A percentile compares a stretch with the other conserved stretches of the same genome.
Conservation (phyloP, 768 basidiomycete species). For the Kwoniella sp. region DNA sequence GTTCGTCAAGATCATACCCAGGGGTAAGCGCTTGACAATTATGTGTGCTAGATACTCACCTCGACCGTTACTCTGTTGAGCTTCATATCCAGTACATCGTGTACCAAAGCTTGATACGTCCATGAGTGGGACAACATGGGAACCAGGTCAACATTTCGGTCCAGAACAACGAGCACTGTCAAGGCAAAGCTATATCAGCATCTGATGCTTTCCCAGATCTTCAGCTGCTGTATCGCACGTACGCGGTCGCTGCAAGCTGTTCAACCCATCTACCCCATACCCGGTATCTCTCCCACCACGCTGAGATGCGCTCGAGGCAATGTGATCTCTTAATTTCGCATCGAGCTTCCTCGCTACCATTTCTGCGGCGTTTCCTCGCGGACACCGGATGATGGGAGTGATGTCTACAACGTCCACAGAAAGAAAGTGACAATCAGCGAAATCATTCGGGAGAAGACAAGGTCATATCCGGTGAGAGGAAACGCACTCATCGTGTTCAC, state of each 20-base stretch:
- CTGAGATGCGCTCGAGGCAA: constrained; percentile 60
- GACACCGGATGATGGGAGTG: constrained; percentile 91
- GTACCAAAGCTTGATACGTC: constrained; percentile 98
- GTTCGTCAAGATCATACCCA: neutral
- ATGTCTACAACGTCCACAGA: constrained; percentile 67
- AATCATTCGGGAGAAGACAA: neutral
- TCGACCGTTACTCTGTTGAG: constrained; percentile 87
- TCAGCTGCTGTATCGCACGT: constrained; percentile 24
- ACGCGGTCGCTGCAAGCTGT: constrained; percentile 86
- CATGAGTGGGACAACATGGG: constrained; percentile 94
- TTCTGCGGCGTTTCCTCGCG: constrained; percentile 94
- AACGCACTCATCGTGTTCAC: constrained; percentile 78
- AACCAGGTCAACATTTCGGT: constrained; percentile 91
- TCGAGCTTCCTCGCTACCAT: constrained; percentile 99
- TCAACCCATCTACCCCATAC: constrained; percentile 78
- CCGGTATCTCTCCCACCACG: constrained; percentile 61
- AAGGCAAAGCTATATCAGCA: constrained; percentile 8
- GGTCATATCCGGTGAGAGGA: neutral
- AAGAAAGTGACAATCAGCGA: neutral
- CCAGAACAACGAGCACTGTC: constrained; percentile 85
- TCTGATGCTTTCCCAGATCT: neutral
- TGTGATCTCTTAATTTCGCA: constrained; percentile 82
- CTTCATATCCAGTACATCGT: constrained; percentile 95
- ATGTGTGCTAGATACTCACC: constrained; percentile 50
- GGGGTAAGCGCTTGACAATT: neutral